phyloP scores from a whole-genome alignment of 1,139 yeast genomes.

The Suhomyces wounanorum region DNA sequence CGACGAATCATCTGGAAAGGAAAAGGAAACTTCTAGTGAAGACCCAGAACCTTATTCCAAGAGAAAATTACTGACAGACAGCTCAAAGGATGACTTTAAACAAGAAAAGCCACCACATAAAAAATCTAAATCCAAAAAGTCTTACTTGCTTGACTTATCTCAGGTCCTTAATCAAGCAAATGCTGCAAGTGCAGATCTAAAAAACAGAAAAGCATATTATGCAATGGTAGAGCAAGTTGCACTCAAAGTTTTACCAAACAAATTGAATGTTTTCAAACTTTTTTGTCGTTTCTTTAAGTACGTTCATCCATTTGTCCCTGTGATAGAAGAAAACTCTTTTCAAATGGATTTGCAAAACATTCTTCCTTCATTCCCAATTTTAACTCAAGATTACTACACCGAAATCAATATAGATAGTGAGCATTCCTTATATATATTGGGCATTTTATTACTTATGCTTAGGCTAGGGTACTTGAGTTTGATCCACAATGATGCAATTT shows the following conservation, averaged over 20 bases:
- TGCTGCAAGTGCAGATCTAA: slow-evolving; percentile 20
- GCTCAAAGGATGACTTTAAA: not conserved
- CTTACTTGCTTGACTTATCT: slow-evolving; percentile 5
- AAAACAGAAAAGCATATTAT: slow-evolving; percentile 29
- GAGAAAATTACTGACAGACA: not conserved
- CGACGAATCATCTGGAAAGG: slow-evolving; percentile 16
- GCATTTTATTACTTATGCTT: slow-evolving; percentile 33
- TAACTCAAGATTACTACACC: slow-evolving; percentile 21
- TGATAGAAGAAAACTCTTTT: slow-evolving; percentile 35
- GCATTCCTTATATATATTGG: slow-evolving; percentile 34
- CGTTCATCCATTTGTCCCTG: slow-evolving; percentile 43
- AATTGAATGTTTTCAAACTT: slow-evolving; percentile 30
- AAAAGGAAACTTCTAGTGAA: slow-evolving; percentile 11
- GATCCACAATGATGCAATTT: slow-evolving; percentile 37
- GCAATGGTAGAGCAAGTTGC: slow-evolving; percentile 32
- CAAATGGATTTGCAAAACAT: slow-evolving; percentile 30
- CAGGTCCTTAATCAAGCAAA: slow-evolving; percentile 26
- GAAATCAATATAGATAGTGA: slow-evolving; percentile 32
- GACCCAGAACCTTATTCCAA: not conserved
- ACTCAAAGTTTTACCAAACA: slow-evolving; percentile 35
- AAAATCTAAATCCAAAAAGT: not conserved
- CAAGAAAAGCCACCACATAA: not conserved
- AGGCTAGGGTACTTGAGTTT: slow-evolving; percentile 45
- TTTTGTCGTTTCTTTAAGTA: slow-evolving; percentile 41
- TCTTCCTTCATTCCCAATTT: slow-evolving; percentile 31